phyloP scores from a whole-genome alignment of 208 protist genomes.

The Trypanosoma rangeli region DNA sequence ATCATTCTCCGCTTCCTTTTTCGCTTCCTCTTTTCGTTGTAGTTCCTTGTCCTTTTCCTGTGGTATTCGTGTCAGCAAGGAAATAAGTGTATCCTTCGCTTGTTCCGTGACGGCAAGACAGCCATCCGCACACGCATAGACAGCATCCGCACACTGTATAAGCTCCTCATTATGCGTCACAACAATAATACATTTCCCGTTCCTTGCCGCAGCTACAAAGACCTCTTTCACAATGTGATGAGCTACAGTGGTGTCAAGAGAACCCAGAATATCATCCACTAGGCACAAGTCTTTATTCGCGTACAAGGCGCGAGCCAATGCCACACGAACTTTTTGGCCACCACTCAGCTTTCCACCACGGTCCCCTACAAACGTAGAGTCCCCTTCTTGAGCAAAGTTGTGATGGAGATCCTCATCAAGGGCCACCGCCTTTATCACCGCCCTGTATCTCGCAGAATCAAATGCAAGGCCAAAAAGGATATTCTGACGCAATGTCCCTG shows the following conservation, averaged over 20 bases:
- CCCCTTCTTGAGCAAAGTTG: constrained; percentile 32
- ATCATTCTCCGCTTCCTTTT: neutral
- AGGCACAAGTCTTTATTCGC: constrained; percentile 44
- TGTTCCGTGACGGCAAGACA: constrained; percentile 1
- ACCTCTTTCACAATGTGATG: constrained; percentile 28
- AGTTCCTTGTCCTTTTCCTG: neutral
- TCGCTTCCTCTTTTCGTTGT: neutral
- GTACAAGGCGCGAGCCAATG: constrained; percentile 54
- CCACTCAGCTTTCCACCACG: constrained; percentile 47
- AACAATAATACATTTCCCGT: constrained; percentile 25
- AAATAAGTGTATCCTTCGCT: neutral
- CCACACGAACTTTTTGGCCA: constrained; percentile 51
- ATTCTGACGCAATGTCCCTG: constrained; percentile 82
- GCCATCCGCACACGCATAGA: constrained; percentile 27
- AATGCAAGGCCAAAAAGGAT: constrained; percentile 47
- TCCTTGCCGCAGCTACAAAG: neutral
- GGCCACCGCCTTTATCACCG: constrained; percentile 30
- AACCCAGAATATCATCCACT: constrained; percentile 75
- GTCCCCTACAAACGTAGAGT: constrained; percentile 59
- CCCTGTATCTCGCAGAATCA: constrained; percentile 32
- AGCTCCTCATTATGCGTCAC: constrained; percentile 32
- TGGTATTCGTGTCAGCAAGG: neutral
- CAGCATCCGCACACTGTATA: constrained; percentile 19
- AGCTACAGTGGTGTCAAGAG: constrained; percentile 70
- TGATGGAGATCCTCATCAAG: constrained; percentile 51